Percentiles rank a stretch among this genome's conserved stretches.
Conservation (phyloP, 192 early-diverging fungal genomes). For the Umbelopsis ramanniana region DNA sequence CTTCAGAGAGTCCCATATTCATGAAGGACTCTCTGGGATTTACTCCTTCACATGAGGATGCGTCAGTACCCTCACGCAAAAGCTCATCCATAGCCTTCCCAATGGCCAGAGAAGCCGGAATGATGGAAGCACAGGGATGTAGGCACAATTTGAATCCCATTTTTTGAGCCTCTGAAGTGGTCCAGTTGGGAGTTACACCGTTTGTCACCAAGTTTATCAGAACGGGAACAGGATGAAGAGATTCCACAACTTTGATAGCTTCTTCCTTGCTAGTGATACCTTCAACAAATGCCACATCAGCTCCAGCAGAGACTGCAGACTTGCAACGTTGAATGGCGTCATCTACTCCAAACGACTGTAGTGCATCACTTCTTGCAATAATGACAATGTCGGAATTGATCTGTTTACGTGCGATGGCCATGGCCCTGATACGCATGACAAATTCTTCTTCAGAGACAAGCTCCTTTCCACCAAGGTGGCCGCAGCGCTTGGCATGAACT, state of each 20-base stretch:
- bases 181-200: conserved; percentile 30
- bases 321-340: conserved; percentile 28
- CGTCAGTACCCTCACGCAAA: conserved; percentile 23
- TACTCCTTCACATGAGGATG: conserved; percentile 19
- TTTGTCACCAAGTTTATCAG: conserved; percentile 27
- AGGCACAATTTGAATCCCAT: conserved; percentile 25
- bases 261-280: conserved; percentile 27
- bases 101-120: conserved; percentile 25
- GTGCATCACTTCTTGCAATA: conserved; percentile 32
- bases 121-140: conserved; percentile 22
- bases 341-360: conserved; percentile 26
- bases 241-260: conserved; percentile 13
- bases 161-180: conserved; percentile 19
- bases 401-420: conserved; percentile 24
- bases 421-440: conserved; percentile 22
- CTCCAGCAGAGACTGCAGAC: conserved; percentile 19
- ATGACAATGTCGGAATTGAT: conserved; percentile 28
- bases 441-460: conserved; percentile 20
- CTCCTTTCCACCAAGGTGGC: conserved; percentile 31
- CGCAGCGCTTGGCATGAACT: conserved; percentile 28
- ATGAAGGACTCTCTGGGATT: conserved; percentile 26
- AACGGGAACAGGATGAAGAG: conserved; percentile 22
- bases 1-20: conserved; percentile 26
- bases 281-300: conserved; percentile 28
- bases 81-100: conserved; percentile 27